Evolutionary conservation across 2,329 filamentous ascomycete species (phyloP).

Genomic region (Nemania sp.): DNA sequence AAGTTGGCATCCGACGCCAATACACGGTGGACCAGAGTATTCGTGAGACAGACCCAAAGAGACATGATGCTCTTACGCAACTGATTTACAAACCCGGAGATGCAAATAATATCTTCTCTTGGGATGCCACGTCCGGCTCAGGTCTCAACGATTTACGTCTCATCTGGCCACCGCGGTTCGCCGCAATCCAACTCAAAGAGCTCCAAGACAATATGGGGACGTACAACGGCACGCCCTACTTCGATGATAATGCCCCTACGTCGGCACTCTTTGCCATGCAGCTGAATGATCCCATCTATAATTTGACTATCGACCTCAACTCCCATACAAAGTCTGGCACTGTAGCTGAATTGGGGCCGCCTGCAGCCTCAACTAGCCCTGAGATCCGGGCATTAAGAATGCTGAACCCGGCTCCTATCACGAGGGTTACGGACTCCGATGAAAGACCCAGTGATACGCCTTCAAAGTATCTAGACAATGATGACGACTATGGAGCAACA

Average conservation of each 20-base stretch:
- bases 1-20: conserved; percentile 11
- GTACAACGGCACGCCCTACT: not conserved
- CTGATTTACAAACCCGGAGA: not conserved
- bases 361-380: not conserved
- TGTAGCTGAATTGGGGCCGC: not conserved
- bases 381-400: conserved; percentile 5
- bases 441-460: not conserved
- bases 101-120: conserved; percentile 8
- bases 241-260: not conserved
- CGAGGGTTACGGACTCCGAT: not conserved
- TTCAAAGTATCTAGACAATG: conserved; percentile 5
- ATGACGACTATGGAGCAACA: conserved; percentile 18
- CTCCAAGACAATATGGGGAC: not conserved
- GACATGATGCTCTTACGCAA: conserved; percentile 4
- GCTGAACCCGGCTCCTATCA: not conserved
- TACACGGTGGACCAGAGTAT: conserved; percentile 12
- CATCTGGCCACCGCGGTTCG: conserved; percentile 12
- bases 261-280: conserved; percentile 27
- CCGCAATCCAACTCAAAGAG: not conserved
- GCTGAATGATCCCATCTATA: conserved; percentile 21
- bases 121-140: not conserved
- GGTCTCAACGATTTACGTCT: conserved; percentile 3
- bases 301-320: conserved; percentile 15
- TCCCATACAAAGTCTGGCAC: not conserved
- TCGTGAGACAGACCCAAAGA: not conserved